These are phyloP conservation scores for Solanum gandarillasii DNA, from an alignment of 257 asterid genomes.

Conservation along the genomic window DNA sequence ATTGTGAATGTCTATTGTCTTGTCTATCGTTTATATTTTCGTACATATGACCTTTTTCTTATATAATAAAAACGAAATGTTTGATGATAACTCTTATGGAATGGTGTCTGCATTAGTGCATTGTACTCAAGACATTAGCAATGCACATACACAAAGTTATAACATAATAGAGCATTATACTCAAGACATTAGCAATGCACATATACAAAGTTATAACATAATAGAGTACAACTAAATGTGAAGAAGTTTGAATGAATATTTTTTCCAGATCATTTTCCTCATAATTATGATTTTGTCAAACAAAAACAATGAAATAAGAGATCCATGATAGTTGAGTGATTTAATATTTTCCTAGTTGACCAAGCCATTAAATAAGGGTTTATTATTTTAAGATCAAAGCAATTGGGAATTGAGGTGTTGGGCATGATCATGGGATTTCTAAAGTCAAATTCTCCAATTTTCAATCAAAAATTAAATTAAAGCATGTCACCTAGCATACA, in stretches of 20 bases:
- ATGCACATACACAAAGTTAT: background rate
- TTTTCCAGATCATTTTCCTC: background rate
- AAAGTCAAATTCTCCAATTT: background rate
- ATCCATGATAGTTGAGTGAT: background rate
- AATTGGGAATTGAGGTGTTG: background rate
- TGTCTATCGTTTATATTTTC: background rate
- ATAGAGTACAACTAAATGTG: background rate
- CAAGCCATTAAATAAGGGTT: background rate
- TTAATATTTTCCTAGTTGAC: background rate
- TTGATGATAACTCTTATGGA: background rate
- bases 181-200: background rate
- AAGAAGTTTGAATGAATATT: background rate
- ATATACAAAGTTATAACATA: background rate
- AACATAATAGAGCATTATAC: background rate
- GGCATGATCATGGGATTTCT: background rate
- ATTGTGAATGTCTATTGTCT: background rate
- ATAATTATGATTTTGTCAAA: background rate
- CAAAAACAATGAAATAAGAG: background rate
- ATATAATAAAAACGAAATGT: background rate
- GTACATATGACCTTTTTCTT: background rate
- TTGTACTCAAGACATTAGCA: background rate
- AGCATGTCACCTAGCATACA: background rate
- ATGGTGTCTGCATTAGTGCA: background rate
- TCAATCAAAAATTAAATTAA: background rate
- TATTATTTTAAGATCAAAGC: background rate